These are phyloP conservation scores for Sporothrix phasma DNA, from an alignment of 2,329 filamentous ascomycete genomes.

Conservation along the genomic window DNA sequence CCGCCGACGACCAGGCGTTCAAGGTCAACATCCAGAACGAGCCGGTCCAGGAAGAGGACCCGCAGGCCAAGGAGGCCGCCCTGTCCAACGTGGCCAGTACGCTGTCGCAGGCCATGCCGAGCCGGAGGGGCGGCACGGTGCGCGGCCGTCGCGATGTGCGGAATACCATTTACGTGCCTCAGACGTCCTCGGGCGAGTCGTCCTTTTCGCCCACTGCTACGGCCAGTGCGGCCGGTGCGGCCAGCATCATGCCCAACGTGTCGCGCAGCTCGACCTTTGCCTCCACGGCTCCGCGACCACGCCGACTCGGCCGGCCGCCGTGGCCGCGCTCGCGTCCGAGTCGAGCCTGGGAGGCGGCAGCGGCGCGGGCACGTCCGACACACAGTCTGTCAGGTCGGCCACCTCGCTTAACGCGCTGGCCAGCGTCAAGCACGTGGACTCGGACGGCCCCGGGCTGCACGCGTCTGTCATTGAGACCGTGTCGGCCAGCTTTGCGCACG, in stretches of 20 bases:
- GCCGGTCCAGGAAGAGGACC: constrained; percentile 68
- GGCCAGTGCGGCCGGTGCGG: no score
- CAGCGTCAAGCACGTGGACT: constrained; percentile 70
- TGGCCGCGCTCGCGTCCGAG: constrained; percentile 53
- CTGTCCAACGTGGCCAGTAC: constrained; percentile 67
- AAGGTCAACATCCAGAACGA: constrained; percentile 72
- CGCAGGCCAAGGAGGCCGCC: constrained; percentile 61
- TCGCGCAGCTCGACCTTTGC: constrained; percentile 26
- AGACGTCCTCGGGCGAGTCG: constrained; percentile 27
- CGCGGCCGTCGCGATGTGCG: constrained; percentile 84
- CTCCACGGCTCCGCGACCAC: constrained; percentile 12
- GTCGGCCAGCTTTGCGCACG: constrained; percentile 72
- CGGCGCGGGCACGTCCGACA: constrained; percentile 58
- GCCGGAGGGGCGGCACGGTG: constrained; percentile 63
- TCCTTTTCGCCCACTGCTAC: no score
- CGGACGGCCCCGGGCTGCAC: constrained; percentile 70
- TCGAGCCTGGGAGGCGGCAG: constrained; percentile 35
- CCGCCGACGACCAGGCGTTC: constrained; percentile 49
- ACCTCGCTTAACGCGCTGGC: constrained; percentile 63
- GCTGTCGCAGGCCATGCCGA: constrained; percentile 55
- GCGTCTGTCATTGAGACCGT: constrained; percentile 86
- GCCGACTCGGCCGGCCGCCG: constrained; percentile 35
- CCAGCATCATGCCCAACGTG: no score
- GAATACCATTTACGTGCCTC: constrained; percentile 76
- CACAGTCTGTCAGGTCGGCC: constrained; percentile 81